Evolutionary conservation across 176 grass and related monocot species (phyloP), one percentile per base, ranked within the genome.

Genomic region (Eleusine coracana): DNA sequence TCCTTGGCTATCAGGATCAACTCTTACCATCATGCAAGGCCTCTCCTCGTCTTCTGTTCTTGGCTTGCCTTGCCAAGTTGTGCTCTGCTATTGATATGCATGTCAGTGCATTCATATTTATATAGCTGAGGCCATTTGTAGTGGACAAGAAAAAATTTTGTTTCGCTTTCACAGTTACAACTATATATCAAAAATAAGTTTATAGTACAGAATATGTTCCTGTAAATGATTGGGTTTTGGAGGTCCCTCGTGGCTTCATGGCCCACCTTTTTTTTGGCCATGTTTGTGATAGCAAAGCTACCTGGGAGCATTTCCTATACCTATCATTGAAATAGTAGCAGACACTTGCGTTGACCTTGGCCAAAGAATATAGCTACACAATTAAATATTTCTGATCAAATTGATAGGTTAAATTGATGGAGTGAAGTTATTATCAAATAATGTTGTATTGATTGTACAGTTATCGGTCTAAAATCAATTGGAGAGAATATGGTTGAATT

Each of bases 1-100:
- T 80, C 48, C 75, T 80, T 80, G 49, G 78, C 20, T 69, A 80
- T 67, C 78, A 80, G 44, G 20, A 80, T 46, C 37, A 65, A 28
- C 75, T 64, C 58, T 64, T 78, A 78, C 46, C 58, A 65, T 59
- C 75, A 78, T 78, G 75, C 20, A 80, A 69, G 46, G 64, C 37
- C 34, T 80, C 18, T 38, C 78, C 46, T 69, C 78, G n/a, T 21
- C 46, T 54, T 77, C 56, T 39, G 42, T 15, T 46, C 12, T 77
- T 25, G 3, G 21, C 60, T 54, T 64, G 40, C 7, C 75, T 62
- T 77, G 38, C 27, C 12, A 65, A 15, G 23, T 66, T 78, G 10
- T 78, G 60, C 36, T 49, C 28, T 78, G 25, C 41, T 28, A 34
- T 34, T 44, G 64, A 4, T 11, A 21, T 78, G 61, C n/a, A 66